These are phyloP conservation scores for Pythium biforme DNA, from an alignment of 352 stramenopile genomes.

Conservation along the genomic window DNA sequence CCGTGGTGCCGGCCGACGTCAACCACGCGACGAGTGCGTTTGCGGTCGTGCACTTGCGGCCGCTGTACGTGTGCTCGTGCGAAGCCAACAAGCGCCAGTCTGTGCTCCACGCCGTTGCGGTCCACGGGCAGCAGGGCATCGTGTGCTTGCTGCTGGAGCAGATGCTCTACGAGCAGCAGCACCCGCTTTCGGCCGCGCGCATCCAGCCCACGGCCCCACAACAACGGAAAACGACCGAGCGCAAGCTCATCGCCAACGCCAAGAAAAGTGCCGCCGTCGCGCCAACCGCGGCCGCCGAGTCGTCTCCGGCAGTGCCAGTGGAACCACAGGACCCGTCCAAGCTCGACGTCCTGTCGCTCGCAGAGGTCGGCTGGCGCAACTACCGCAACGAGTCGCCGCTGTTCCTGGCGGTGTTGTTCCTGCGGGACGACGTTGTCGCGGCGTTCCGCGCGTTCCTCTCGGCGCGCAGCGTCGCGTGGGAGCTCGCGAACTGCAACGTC, in stretches of 20 bases:
- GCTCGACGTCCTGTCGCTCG: constrained; percentile 20
- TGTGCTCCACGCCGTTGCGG: constrained; percentile 58
- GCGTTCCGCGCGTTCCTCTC: constrained; percentile 41
- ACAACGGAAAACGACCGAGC: constrained; percentile 2
- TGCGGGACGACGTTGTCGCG: constrained; percentile 43
- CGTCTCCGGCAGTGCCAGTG: too few relatives aligned
- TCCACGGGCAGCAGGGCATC: constrained; percentile 53
- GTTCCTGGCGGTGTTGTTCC: constrained; percentile 57
- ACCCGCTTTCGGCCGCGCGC: constrained; percentile 11
- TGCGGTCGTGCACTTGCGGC: constrained; percentile 27
- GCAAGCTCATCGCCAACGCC: background rate
- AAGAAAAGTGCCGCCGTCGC: constrained; percentile 7
- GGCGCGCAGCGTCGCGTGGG: constrained; percentile 42
- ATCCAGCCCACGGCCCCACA: constrained; percentile 2
- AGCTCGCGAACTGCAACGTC: constrained; percentile 61
- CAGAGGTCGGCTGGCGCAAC: constrained; percentile 56
- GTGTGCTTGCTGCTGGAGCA: constrained; percentile 47
- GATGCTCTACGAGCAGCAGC: constrained; percentile 42
- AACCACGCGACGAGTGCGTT: too few relatives aligned
- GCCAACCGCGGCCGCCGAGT: background rate
- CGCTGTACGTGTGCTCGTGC: constrained; percentile 64
- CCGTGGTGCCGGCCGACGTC: background rate
- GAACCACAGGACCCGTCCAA: constrained; percentile 14
- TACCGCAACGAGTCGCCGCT: constrained; percentile 64
- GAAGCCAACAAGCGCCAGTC: constrained; percentile 65